Base-by-base conservation (phyloP, 1,139 yeast species). In the Meyerozyma smithsonii region DNA sequence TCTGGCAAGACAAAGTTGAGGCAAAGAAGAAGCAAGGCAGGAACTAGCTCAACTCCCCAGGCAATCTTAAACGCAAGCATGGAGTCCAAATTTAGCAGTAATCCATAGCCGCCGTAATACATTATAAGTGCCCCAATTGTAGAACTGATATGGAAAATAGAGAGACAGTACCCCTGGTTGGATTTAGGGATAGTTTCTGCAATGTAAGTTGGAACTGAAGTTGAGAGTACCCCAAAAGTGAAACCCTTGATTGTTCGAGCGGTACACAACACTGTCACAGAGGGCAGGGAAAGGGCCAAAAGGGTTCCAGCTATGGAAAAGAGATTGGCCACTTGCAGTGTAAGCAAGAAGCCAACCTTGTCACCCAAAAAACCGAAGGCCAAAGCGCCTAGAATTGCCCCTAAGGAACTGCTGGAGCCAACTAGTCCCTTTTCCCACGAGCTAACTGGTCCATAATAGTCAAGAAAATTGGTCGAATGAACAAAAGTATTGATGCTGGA, bases 301-400 rank as follows among this genome's bases (percentile, higher is more conserved):
- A 52, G 30, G 17, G 63, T 50, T 0, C 70, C 71, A 8, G 47
- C 19, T 3, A 54, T 40, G 70, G 72, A 66, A 5, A 60, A 42
- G 1, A 54, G 10, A n/a, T 58, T 53, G 4, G 62, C 46, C 4
- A 57, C 21, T 26, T 62, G 65, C 36, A 64, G 49, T 4, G 58
- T 48, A 24, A 45, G 42, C 12, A 61, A 50, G 40, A 58, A 57
- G 0, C 73, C 72, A 36, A 60, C 44, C 19, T 43, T 42, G 32
- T 61, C 67, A 36, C 61, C 56, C 11, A 62, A 48, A n/a, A 56
- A 43, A 2, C 72, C 72, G 42, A 62, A 52, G 7, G 62, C 39
- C 1, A 64, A 47, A 39, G 66, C 58, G 4, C 72, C 69, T 34
- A 58, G 69, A 63, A 36, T 16, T 32, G 68, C 66, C 1, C 73